Percentiles rank a stretch among this genome's conserved stretches.
Evolutionary conservation across 2,329 filamentous ascomycete genomes (phyloP).

Genomic region (Neofusicoccum ribis): DNA sequence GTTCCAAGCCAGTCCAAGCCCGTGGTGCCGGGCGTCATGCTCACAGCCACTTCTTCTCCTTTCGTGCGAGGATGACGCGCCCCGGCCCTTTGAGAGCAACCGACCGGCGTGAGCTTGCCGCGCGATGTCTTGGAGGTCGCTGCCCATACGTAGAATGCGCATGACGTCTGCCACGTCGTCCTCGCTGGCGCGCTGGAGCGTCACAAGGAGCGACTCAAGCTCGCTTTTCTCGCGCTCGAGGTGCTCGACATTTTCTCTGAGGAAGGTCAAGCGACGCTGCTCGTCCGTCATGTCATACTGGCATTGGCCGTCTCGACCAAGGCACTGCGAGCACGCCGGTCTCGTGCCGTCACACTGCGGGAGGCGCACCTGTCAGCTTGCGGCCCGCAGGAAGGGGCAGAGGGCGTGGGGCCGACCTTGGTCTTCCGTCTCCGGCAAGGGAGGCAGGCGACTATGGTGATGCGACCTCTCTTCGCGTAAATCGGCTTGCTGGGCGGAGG

Average conservation of each 20-base stretch:
- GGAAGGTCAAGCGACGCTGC: constrained; percentile 27
- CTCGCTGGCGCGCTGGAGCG: constrained; percentile 23
- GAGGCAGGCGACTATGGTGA: constrained; percentile 29
- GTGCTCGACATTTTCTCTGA: constrained; percentile 27
- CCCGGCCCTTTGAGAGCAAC: constrained; percentile 21
- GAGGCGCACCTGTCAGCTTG: neutral
- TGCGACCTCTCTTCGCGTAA: constrained; percentile 25
- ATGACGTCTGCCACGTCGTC: constrained; percentile 24
- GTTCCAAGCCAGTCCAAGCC: constrained; percentile 9
- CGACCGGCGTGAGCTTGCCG: constrained; percentile 24
- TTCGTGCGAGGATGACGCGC: constrained; percentile 9
- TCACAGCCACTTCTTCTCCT: constrained; percentile 20
- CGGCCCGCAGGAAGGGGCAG: neutral
- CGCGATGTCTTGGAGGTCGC: constrained; percentile 23
- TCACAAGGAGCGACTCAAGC: constrained; percentile 24
- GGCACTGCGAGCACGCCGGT: constrained; percentile 25
- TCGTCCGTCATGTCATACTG: constrained; percentile 30
- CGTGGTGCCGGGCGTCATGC: constrained; percentile 2
- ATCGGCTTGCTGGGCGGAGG: constrained; percentile 21
- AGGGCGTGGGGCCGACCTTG: constrained; percentile 21
- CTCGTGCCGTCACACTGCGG: constrained; percentile 27
- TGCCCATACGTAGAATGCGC: constrained; percentile 23
- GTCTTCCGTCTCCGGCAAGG: constrained; percentile 27
- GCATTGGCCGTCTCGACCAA: constrained; percentile 23
- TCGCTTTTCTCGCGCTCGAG: constrained; percentile 24